phyloP scores from a whole-genome alignment of 75 land plant genomes.

The Cupressus sempervirens region DNA sequence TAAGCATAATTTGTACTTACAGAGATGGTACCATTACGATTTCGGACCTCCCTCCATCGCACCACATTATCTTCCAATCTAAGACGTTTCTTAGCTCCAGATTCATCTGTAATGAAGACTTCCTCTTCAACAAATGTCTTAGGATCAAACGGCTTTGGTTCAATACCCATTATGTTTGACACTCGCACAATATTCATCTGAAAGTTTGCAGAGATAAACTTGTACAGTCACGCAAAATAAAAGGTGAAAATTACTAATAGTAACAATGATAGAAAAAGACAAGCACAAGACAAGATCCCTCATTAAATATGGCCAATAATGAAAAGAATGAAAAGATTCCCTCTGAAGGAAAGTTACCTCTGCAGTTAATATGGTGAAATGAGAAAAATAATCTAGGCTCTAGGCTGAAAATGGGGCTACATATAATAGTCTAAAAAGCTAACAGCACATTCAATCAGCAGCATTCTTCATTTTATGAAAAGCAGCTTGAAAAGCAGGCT shows the following conservation, averaged over 20 bases:
- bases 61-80: constrained; percentile 92
- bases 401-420: background rate
- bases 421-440: background rate
- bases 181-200: constrained; percentile 95
- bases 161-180: constrained; percentile 97
- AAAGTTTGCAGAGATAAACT: background rate
- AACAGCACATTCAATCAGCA: background rate
- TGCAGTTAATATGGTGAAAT: background rate
- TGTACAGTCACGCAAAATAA: background rate
- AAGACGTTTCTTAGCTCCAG: constrained; percentile 79
- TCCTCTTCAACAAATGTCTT: constrained; percentile 92
- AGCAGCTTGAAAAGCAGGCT: background rate
- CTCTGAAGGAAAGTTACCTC: background rate
- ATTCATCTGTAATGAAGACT: constrained; percentile 82
- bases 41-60: constrained; percentile 82
- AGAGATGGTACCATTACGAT: constrained; percentile 59
- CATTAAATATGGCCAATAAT: background rate
- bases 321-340: background rate
- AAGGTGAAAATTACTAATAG: background rate
- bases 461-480: background rate
- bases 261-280: background rate
- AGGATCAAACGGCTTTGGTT: constrained; percentile 94
- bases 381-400: background rate
- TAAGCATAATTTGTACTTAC: constrained; percentile 46
- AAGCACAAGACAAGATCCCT: background rate